phyloP scores from a whole-genome alignment of 2,329 filamentous ascomycete genomes.

The Incumbomyces delicatus region DNA sequence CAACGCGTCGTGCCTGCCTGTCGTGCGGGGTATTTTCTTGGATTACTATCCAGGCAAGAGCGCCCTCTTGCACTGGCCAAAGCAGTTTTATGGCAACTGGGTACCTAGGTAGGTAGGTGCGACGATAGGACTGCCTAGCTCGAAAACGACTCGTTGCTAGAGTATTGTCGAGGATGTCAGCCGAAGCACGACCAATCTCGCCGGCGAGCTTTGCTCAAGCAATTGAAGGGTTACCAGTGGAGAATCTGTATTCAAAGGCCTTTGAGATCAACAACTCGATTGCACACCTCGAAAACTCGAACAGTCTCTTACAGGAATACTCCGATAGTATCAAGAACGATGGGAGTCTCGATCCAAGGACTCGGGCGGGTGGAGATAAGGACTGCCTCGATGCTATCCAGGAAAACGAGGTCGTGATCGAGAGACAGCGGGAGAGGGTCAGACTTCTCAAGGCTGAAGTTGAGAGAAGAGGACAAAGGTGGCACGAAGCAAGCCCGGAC shows the following conservation, averaged over 20 bases:
- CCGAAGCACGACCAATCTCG: slow-evolving; percentile 39
- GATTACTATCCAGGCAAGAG: no score
- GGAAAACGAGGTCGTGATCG: slow-evolving; percentile 50
- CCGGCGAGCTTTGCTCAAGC: slow-evolving; percentile 45
- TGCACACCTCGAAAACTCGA: slow-evolving; percentile 47
- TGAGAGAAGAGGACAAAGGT: slow-evolving; percentile 45
- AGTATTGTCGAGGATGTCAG: slow-evolving; percentile 34
- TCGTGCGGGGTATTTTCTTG: no score
- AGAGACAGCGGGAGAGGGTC: slow-evolving; percentile 46
- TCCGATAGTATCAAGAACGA: slow-evolving; percentile 25
- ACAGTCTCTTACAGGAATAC: slow-evolving; percentile 46
- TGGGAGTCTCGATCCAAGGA: slow-evolving; percentile 21
- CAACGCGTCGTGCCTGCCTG: no score
- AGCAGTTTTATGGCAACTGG: no score
- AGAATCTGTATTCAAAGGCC: slow-evolving; percentile 51
- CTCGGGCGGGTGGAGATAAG: slow-evolving; percentile 29
- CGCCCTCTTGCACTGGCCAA: no score
- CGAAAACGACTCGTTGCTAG: no score
- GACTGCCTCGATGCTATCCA: slow-evolving; percentile 48
- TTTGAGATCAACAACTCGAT: slow-evolving; percentile 53
- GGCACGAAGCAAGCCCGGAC: slow-evolving; percentile 32
- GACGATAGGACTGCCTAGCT: no score
- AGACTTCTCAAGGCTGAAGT: slow-evolving; percentile 45
- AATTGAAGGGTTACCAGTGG: slow-evolving; percentile 47
- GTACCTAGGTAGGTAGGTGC: no score